Evolutionary conservation across 2,329 filamentous ascomycete genomes (phyloP).

Genomic region (Fusarium scirpi): DNA sequence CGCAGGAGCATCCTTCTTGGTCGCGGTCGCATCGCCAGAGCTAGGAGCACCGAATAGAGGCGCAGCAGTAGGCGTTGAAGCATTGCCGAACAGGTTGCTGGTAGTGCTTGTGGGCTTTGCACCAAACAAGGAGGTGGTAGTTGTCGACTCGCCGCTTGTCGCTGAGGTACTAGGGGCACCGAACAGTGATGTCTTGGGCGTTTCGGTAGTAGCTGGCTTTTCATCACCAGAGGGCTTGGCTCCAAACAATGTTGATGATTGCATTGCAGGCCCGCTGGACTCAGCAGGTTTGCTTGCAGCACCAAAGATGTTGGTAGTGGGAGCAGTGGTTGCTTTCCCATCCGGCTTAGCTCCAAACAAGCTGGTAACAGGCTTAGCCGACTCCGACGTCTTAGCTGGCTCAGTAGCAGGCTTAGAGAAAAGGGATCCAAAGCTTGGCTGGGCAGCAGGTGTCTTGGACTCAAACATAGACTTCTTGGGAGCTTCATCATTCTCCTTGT

Average conservation of each 20-base stretch:
- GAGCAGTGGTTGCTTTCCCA: constrained; percentile 45
- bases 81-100: constrained; percentile 50
- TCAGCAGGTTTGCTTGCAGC: constrained; percentile 50
- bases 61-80: constrained; percentile 41
- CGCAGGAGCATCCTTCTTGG: constrained; percentile 41
- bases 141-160: constrained; percentile 26
- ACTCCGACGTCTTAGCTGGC: constrained; percentile 45
- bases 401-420: constrained; percentile 53
- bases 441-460: constrained; percentile 49
- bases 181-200: constrained; percentile 50
- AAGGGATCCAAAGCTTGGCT: constrained; percentile 47
- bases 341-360: constrained; percentile 55
- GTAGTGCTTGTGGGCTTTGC: constrained; percentile 43
- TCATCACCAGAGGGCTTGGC: constrained; percentile 48
- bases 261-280: constrained; percentile 44
- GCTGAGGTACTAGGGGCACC: constrained; percentile 40
- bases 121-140: constrained; percentile 43
- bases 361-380: constrained; percentile 45
- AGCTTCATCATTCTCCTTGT: constrained; percentile 59
- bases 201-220: constrained; percentile 41
- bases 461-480: constrained; percentile 52
- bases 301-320: constrained; percentile 55
- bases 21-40: constrained; percentile 27
- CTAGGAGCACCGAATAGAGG: constrained; percentile 48
- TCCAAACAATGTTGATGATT: constrained; percentile 53